phyloP scores from a whole-genome alignment of 495 filamentous ascomycete species.

The Daldinia loculata region DNA sequence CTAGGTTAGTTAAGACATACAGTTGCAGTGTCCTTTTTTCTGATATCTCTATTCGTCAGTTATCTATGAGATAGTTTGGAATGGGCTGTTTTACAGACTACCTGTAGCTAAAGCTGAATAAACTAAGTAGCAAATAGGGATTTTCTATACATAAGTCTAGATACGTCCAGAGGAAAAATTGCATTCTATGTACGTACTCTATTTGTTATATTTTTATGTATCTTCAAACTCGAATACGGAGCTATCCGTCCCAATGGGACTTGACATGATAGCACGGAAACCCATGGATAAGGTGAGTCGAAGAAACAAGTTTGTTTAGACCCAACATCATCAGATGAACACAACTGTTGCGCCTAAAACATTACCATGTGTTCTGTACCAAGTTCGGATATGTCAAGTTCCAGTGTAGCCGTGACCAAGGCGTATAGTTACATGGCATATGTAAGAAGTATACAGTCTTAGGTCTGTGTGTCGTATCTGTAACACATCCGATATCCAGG shows the following conservation, averaged over 20 bases:
- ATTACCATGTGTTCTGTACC: neutral
- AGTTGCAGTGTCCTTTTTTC: too few species aligned
- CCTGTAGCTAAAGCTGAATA: too few species aligned
- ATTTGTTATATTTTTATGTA: too few species aligned
- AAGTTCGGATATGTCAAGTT: constrained; percentile 33
- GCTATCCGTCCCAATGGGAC: too few species aligned
- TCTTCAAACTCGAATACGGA: neutral
- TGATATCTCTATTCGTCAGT: too few species aligned
- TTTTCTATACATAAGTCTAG: too few species aligned
- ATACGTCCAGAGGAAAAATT: too few species aligned
- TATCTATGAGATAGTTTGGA: too few species aligned
- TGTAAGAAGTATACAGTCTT: constrained; percentile 10
- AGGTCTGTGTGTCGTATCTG: constrained; percentile 38
- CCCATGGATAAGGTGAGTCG: neutral
- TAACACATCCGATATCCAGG: constrained; percentile 40
- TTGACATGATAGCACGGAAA: neutral
- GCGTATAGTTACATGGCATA: constrained; percentile 5
- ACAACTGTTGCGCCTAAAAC: neutral
- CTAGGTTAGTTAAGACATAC: too few species aligned
- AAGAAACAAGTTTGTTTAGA: constrained; percentile 8
- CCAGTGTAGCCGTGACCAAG: constrained; percentile 16
- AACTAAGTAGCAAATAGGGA: too few species aligned
- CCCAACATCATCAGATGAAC: constrained; percentile 29
- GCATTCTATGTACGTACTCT: too few species aligned
- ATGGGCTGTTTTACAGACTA: too few species aligned